Conservation (phyloP, 2,329 filamentous ascomycete genomes). For the Lachnellula hyalina region DNA sequence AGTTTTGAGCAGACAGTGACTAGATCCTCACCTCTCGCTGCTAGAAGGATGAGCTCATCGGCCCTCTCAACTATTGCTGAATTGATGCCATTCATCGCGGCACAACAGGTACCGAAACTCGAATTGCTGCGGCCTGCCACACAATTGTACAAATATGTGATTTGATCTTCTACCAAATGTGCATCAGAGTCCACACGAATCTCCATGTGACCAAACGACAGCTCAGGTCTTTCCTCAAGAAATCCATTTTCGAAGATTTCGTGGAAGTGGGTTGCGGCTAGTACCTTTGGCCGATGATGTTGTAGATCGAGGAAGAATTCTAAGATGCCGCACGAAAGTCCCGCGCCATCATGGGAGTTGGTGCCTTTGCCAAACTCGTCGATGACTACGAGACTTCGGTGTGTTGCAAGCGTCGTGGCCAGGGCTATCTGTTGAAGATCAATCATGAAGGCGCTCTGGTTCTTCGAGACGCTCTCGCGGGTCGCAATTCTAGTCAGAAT, state of each 20-base stretch:
- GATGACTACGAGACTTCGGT: constrained; percentile 75
- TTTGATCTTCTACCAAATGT: constrained; percentile 50
- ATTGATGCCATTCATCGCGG: constrained; percentile 80
- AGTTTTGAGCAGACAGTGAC: constrained; percentile 65
- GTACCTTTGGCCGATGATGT: constrained; percentile 46
- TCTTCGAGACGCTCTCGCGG: constrained; percentile 53
- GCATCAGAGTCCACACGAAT: constrained; percentile 54
- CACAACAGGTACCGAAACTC: constrained; percentile 84
- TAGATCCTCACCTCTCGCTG: constrained; percentile 70
- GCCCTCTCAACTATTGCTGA: constrained; percentile 67
- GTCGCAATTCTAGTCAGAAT: constrained; percentile 84
- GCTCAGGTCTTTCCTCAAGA: constrained; percentile 42
- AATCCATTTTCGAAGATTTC: constrained; percentile 67
- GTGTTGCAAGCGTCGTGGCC: constrained; percentile 67
- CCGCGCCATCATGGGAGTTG: constrained; percentile 51
- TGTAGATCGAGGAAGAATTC: constrained; percentile 48
- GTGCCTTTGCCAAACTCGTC: constrained; percentile 82
- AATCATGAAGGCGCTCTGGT: constrained; percentile 62
- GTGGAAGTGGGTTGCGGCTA: constrained; percentile 59
- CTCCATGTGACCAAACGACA: constrained; percentile 68
- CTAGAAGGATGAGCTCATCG: constrained; percentile 63
- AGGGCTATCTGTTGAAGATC: constrained; percentile 85
- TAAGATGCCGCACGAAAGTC: constrained; percentile 52
- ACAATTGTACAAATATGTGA: constrained; percentile 72
- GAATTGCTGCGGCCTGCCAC: constrained; percentile 62